phyloP scores from a whole-genome alignment of 768 basidiomycete genomes.

The Collybia nuda region DNA sequence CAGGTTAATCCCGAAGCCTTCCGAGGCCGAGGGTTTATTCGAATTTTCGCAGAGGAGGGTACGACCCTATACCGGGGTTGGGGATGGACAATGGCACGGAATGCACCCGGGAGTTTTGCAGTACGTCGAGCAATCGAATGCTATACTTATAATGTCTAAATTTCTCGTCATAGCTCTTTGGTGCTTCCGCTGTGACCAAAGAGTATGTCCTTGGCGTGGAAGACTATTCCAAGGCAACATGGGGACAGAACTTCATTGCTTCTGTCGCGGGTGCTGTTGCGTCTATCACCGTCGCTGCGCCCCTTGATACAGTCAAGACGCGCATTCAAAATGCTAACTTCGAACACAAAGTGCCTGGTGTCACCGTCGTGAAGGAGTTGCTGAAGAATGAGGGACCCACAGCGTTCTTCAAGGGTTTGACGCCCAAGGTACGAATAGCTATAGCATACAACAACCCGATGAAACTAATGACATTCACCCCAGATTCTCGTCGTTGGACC shows the following conservation, averaged over 20 bases:
- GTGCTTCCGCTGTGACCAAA: slow-evolving; percentile 92
- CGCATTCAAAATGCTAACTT: slow-evolving; percentile 99
- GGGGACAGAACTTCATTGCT: slow-evolving; percentile 96
- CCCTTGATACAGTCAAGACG: slow-evolving; percentile 94
- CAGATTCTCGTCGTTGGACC: slow-evolving; percentile 96
- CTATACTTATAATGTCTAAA: neutral
- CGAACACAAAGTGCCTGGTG: slow-evolving; percentile 76
- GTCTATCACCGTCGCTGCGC: slow-evolving; percentile 94
- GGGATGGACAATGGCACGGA: slow-evolving; percentile 99
- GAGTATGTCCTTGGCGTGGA: slow-evolving; percentile 86
- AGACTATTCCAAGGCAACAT: slow-evolving; percentile 95
- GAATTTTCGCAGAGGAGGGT: slow-evolving; percentile 91
- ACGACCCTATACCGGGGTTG: slow-evolving; percentile 92
- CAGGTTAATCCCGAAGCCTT: slow-evolving; percentile 99
- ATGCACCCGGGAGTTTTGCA: slow-evolving; percentile 94
- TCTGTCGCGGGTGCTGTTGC: slow-evolving; percentile 93
- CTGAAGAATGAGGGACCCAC: slow-evolving; percentile 79
- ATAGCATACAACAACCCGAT: too few species aligned
- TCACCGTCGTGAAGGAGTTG: slow-evolving; percentile 82
- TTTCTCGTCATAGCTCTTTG: slow-evolving; percentile 75
- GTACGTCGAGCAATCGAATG: slow-evolving; percentile 43
- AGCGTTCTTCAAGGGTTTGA: slow-evolving; percentile 96
- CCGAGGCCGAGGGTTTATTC: slow-evolving; percentile 87
- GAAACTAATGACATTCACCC: slow-evolving; percentile 26
- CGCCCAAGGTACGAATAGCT: slow-evolving; percentile 92